Evolutionary conservation across 257 asterid species (phyloP), one percentile per base, ranked within the genome.

Genomic region (Lavandula angustifolia): DNA sequence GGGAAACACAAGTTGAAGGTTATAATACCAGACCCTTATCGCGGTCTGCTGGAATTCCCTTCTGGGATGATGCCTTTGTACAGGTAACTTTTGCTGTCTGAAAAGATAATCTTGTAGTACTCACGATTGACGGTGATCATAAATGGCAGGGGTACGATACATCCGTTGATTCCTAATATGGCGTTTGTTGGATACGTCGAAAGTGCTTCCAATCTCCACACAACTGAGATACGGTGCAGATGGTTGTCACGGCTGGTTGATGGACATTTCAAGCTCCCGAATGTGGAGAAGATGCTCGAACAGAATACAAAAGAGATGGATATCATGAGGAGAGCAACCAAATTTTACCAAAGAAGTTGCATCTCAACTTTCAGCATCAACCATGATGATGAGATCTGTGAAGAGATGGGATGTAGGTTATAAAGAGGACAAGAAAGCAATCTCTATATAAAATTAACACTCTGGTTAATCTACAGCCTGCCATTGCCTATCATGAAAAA

Each of bases 321-420:
- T 22, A 79, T 91, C 46, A 91, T 91, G 98, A 86, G 48, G 86
- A 78, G 75, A 61, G 72, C 89, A 0, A 91, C 98, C 0, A 72
- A 96, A 50, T 91, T 91, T 48, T 91, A 81, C 82, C 85, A 84
- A 74, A 72, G 98, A 64, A 88, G 89, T 9, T 91, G 98, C 76
- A 85, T 91, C 5, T 91, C 98, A 4, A 91, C 98, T 9, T 91
- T 78, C 79, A 91, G 98, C 69, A 91, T 91, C 54, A 86, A 86
- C 55, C 98, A 91, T 33, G 84, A 78, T 1, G 98, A 91, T 47
- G 95, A 91, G 47, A 86, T 88, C 3, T 84, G 96, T 12, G 78
- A 86, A 55, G 98, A 91, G 69, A 88, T 91, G 98, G 98, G 98
- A n/a, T 91, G 94, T 95, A 82, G 44, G 0, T 72, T 88, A 0